Base-by-base conservation (phyloP, 169 alveolate genomes). In the Eimeria brunetti region DNA sequence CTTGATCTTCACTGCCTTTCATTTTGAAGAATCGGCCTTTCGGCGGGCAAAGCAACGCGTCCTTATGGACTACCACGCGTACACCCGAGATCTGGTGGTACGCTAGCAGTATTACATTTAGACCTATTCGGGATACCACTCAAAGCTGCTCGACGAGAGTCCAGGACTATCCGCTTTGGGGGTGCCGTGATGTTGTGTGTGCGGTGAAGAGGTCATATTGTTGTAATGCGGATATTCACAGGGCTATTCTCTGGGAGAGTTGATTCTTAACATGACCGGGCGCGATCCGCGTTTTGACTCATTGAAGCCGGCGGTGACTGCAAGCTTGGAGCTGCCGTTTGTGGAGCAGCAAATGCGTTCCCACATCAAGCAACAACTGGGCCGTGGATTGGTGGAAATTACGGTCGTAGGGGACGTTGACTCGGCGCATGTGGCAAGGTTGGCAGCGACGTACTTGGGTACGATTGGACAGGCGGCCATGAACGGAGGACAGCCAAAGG, bases 1-100 rank as follows among this genome's bases (percentile, higher is more conserved):
- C 95, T 75, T 84, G n/a, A 84, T 93, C 27, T 89, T 93, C 58
- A 96, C 96, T 38, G 94, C 95, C 46, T 96, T 97, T 84, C 86
- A 69, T 36, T 90, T 97, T n/a, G 97, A 97, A 85, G 96, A 96
- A 64, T 98, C 97, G 62, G 98, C 97, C 69, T 96, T 97, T 38
- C 97, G 88, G 76, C 96, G 98, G 9, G 98, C 96, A 16, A 89
- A 94, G 92, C 95, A 95, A 85, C 95, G 96, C 90, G 80, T 90
- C 83, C 91, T 94, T 86, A 46, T 95, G 89, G 97, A 96, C 91
- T 91, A 94, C 56, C 64, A 81, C 24, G 91, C 69, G 49, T 89
- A 89, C 91, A 71, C 91, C 36, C 86, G 86, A 71, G 92, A 95
- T 60, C 76, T 90, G 56, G 76, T 78, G 86, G 92, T 69, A 30